Evolutionary conservation across 768 basidiomycete species (phyloP), one percentile per base, ranked within the genome.

Genomic region (Megacollybia marginata): DNA sequence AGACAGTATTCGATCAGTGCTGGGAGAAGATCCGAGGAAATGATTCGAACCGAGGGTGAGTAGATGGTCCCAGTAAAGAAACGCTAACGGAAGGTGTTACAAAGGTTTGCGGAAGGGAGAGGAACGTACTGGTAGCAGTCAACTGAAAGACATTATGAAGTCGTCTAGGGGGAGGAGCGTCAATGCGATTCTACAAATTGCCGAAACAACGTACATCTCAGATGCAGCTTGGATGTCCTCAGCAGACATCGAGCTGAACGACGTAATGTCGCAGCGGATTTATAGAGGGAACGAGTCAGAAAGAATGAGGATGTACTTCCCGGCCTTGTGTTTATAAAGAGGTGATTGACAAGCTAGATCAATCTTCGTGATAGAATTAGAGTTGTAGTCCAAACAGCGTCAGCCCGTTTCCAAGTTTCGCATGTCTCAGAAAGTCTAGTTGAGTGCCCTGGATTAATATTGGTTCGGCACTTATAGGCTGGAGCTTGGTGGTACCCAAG

Each of bases 141-240:
- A 50, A 42, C 11, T 50, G 49, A 20, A 50, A 31, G 18, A 43
- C 43, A 18, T 18, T 35, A 33, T 50, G 49, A 5, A 50, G n/a
- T 33, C 34, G 23, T 33, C 49, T 50, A 28, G 6, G 6, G 23
- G 23, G 6, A 28, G 33, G 9, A 8, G 18, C 38, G 38, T 18
- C 18, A 40, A 40, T 40, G 16, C 11, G n/a, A 48, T 28, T 10
- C 9, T 16, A 11, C n/a, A 15, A 15, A 1, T 48, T 42, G 19
- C 11, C 12, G 11, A 16, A 33, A 28, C 34, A 49, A 32, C n/a
- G 20, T 49, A 49, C 48, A 49, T 28, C 32, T 49, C 36, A 28
- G 18, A 42, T 13, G 53, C 42, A 28, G 45, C 52, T 53, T 51
- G 48, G 48, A 48, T 49, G 16, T 57, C 36, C 49, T 60, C 54